Evolutionary conservation across 1,139 yeast genomes (phyloP), one percentile per base, ranked within the genome.

Genomic region (Taphrina communis): DNA sequence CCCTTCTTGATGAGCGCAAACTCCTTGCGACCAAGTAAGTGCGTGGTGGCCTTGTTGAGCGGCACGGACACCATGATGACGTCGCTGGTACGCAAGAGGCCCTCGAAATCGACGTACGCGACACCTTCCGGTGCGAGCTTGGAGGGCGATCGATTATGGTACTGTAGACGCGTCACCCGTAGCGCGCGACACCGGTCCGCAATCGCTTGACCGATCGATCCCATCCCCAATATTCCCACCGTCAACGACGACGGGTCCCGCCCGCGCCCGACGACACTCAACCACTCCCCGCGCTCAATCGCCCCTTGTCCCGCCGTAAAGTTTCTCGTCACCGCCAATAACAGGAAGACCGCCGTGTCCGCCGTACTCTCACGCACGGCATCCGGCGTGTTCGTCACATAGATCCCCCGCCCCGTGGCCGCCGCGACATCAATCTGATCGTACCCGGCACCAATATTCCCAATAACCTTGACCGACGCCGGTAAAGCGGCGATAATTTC

Each of bases 361-460:
- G 97, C 96, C 17, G 97, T 90, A n/a, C 96, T 89, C 9, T 84
- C 85, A 73, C 89, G 91, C 21, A 89, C 95, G 5, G 89, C 81
- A 4, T 81, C 82, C 6, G 95, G 93, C 7, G 88, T 88, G 76
- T 90, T 88, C 8, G 93, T 85, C 9, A 89, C 80, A 77, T 88
- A 92, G 69, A 90, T 86, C 7, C 81, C 81, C 42, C 76, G 69
- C n/a, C 73, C 78, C 9, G 85, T 83, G 73, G 84, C 83, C 59
- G 84, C 84, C 48, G 78, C 81, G 7, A 83, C 83, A 75, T 85
- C 90, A 71, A 85, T 81, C 77, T 83, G 88, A 75, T 88, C 91
- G 76, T 88, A 88, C 1, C 69, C 69, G 4, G 69, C 69, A 21
- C 69, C 69, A 46, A 53, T 63, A 25, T 53, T 57, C 25, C 44